A percentile compares a stretch with the other conserved stretches of the same genome.
Conservation (phyloP, 768 basidiomycete genomes). For the Auriculariales sp. region DNA sequence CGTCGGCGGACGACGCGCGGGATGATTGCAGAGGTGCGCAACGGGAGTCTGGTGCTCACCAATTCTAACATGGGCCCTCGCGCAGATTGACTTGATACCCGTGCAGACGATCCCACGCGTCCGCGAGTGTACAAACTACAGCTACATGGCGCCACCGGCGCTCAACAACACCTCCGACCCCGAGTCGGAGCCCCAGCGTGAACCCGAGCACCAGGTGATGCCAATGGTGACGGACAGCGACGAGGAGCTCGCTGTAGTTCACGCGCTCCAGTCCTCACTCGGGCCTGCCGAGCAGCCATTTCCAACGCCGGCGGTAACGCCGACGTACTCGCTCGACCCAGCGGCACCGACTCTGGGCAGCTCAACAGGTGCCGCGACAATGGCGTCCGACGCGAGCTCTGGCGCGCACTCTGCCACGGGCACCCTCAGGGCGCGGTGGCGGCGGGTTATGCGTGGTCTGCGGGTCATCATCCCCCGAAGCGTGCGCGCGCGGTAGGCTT, state of each 20-base stretch:
- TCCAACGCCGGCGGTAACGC: neutral
- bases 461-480: neutral
- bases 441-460: neutral
- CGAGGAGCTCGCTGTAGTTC: neutral
- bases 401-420: too few species aligned
- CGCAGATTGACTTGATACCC: neutral
- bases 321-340: neutral
- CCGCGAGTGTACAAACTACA: neutral
- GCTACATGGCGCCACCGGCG: neutral
- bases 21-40: neutral
- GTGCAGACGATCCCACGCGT: neutral
- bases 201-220: neutral
- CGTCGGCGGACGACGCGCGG: neutral
- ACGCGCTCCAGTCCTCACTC: neutral
- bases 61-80: neutral
- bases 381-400: too few species aligned
- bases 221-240: neutral
- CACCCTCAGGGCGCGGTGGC: neutral
- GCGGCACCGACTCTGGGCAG: neutral
- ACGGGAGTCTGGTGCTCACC: neutral
- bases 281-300: neutral
- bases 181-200: neutral
- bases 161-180: neutral
- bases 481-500: too few species aligned
- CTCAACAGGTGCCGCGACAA: neutral